Evolutionary conservation across 495 filamentous ascomycete genomes (phyloP), one percentile per base, ranked within the genome.

Genomic region (Penicillium nucicola): DNA sequence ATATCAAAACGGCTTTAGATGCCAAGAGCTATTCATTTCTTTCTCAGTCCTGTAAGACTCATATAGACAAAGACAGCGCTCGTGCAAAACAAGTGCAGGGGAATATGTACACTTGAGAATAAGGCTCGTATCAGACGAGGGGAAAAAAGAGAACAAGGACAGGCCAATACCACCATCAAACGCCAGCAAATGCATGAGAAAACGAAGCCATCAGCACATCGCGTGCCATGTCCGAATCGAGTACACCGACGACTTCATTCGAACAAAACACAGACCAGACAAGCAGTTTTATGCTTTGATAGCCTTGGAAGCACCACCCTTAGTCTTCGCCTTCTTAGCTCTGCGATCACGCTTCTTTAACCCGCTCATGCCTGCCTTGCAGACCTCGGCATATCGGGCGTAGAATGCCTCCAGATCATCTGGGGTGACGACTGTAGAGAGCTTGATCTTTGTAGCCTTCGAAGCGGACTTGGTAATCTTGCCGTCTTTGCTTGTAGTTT

Each of bases 281-380:
- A 60, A 60, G 18, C 60, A 59, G 50, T 36, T 48, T 64, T 70
- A 79, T 48, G 66, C 67, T 60, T 78, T 75, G 1, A 54, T 25
- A 51, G 58, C 75, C 60, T 82, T 84, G 72, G 81, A 83, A 45
- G 68, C 66, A 40, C 57, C 65, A 4, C 63, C 73, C 73, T 82
- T 88, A 67, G 82, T 87, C 80, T 87, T 89, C 47, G 82, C 83
- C 76, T 65, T 65, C 43, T 58, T 58, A 71, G 88, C 88, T 77
- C 92, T 96, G 57, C 90, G 78, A 76, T 97, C 91, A 46, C 92
- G 74, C 74, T 95, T 96, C 87, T 96, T 97, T 75, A 98, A 59
- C 15, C 78, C 82, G 22, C 80, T 75, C 92, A 97, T 97, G 14
- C 91, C 90, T 0, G 77, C 69, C 73, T 93, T 97, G 67, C 90